These are phyloP conservation scores for Oenanthe javanica DNA, from an alignment of 140 eudicot genomes.

Conservation along the genomic window DNA sequence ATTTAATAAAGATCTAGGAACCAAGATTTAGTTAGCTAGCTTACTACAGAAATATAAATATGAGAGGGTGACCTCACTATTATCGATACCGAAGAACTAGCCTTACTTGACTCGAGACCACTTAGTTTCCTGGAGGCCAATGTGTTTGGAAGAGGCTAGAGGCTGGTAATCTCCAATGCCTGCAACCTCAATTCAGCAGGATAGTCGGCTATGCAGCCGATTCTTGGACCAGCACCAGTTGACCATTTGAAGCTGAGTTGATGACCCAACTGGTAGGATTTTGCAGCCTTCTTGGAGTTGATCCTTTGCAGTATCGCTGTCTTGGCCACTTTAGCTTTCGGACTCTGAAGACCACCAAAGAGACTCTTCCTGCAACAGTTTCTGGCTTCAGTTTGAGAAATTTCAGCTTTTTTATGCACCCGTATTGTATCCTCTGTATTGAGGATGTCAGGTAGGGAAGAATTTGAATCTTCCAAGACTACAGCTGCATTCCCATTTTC, in stretches of 20 bases:
- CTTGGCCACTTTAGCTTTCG: constrained; percentile 14
- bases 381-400: constrained; percentile 10
- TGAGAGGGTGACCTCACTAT: neutral
- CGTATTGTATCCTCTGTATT: neutral
- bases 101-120: neutral
- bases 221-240: constrained; percentile 30
- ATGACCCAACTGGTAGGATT: constrained; percentile 28
- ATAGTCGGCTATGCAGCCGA: constrained; percentile 29
- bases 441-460: neutral
- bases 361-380: constrained; percentile 14
- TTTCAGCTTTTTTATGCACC: neutral
- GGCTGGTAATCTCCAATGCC: constrained; percentile 17
- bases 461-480: neutral
- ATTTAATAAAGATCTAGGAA: neutral
- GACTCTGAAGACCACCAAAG: constrained; percentile 20
- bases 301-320: constrained; percentile 25
- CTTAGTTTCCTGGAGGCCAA: neutral
- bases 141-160: constrained; percentile 10
- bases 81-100: neutral
- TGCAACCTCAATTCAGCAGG: constrained; percentile 22
- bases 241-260: constrained; percentile 27
- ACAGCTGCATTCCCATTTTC: neutral
- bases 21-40: neutral
- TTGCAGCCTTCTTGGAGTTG: constrained; percentile 22
- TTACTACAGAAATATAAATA: neutral